Evolutionary conservation across 148 eudicot species (phyloP), one percentile per base, ranked within the genome.

Genomic region (Tetragonia tetragonoides): DNA sequence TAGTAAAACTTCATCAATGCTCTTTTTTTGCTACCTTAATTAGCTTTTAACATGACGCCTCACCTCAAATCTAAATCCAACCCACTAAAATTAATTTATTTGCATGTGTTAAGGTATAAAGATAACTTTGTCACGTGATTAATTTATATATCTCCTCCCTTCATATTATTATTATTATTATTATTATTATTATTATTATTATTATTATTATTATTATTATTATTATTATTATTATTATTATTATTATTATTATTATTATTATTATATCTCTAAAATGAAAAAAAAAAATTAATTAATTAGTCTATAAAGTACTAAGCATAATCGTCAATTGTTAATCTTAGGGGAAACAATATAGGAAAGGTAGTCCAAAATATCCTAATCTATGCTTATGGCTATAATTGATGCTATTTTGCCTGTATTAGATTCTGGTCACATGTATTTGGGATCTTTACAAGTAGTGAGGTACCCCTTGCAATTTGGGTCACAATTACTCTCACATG

Each of bases 401-500:
- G 73, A 67, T 72, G 77, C 7, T n/a, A 76, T 76, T 41, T 42
- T 11, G 72, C 47, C 76, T 76, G 77, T 64, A 39, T 75, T 59
- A 76, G 70, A 63, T 64, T 53, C 40, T 44, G 37, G 7, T 62
- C 84, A 81, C 84, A 77, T 81, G 80, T 74, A 81, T 20, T 40
- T 34, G 80, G 76, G 74, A 81, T 81, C 81, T 81, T 81, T 81
- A 81, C 81, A 77, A 81, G 77, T 72, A 28, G 34, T 28, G 34
- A 54, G 76, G 77, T 81, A 10, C 59, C 75, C 74, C 63, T 46
- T 57, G 68, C 49, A 66, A 38, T 57, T 73, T 72, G 24, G 70
- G 80, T 81, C 74, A 72, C 81, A 20, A 72, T 81, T 77, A 81
- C 81, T 77, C 68, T 72, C 84, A 81, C 84, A 81, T 77, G 80